These are phyloP conservation scores for Teunomyces tritomae DNA, from an alignment of 805 yeast species.

Conservation along the genomic window DNA sequence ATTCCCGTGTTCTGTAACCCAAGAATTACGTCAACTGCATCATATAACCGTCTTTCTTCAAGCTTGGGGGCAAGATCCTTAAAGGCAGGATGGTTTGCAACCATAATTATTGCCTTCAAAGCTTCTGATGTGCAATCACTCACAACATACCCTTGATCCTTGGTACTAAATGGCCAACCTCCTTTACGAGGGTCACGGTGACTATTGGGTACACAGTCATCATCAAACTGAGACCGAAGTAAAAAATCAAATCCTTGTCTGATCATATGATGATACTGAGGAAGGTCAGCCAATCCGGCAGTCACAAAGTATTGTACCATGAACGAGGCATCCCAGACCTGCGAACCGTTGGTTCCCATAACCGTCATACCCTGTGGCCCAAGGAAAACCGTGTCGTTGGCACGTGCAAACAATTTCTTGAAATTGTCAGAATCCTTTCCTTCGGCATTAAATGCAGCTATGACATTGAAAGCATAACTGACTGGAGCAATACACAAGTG, in stretches of 20 bases:
- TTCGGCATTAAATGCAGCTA: conserved; percentile 67
- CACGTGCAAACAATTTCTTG: conserved; percentile 50
- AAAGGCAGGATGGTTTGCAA: conserved; percentile 60
- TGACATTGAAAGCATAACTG: conserved; percentile 76
- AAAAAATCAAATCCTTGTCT: conserved; percentile 68
- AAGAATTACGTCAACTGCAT: conserved; percentile 75
- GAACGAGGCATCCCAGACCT: conserved; percentile 95
- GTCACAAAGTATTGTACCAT: conserved; percentile 77
- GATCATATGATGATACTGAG: conserved; percentile 63
- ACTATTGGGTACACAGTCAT: conserved; percentile 72
- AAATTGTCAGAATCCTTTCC: conserved; percentile 67
- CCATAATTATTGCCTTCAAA: conserved; percentile 90
- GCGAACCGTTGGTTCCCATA: conserved; percentile 97
- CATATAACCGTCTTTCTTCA: conserved; percentile 49
- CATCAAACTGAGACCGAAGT: conserved; percentile 79
- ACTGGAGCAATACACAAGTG: conserved; percentile 91
- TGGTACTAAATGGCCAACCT: conserved; percentile 95
- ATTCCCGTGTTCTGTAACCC: conserved; percentile 73
- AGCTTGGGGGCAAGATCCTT: conserved; percentile 50
- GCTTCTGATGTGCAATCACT: conserved; percentile 98
- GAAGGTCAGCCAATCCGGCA: conserved; percentile 73
- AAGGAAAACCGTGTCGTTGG: conserved; percentile 75
- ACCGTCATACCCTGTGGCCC: conserved; percentile 90
- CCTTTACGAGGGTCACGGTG: conserved; percentile 84
- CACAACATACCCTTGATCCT: conserved; percentile 93